phyloP scores from a whole-genome alignment of 345 rosid genomes.

The Aquilaria malaccensis region DNA sequence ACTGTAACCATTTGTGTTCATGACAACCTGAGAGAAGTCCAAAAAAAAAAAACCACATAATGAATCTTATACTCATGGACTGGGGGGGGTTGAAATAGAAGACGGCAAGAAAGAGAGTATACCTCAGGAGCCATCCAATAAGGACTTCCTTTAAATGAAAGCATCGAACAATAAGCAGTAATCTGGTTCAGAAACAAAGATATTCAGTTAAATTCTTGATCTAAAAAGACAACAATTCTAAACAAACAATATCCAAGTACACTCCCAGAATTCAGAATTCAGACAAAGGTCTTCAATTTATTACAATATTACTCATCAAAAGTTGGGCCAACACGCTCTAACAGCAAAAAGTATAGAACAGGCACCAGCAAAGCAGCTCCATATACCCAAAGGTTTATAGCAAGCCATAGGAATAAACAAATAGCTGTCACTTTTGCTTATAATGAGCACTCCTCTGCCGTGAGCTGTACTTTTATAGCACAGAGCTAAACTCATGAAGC shows the following conservation, averaged over 20 bases:
- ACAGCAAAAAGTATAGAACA: too few species aligned
- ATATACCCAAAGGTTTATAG: too few species aligned
- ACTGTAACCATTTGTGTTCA: conserved; percentile 84
- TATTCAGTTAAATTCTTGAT: conserved; percentile 14
- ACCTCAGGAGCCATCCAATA: conserved; percentile 99
- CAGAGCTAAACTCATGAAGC: conserved; percentile 1
- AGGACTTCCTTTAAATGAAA: conserved; percentile 98
- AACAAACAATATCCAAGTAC: conserved; percentile 6
- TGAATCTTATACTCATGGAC: not conserved
- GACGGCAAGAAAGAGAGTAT: conserved; percentile 7
- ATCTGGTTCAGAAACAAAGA: conserved; percentile 40
- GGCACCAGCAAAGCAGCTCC: too few species aligned
- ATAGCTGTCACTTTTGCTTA: too few species aligned
- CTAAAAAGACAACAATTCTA: not conserved
- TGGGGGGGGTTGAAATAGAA: not conserved
- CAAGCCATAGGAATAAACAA: too few species aligned
- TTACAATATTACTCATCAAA: too few species aligned
- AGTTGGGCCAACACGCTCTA: too few species aligned
- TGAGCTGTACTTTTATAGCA: not conserved
- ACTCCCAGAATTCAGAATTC: not conserved
- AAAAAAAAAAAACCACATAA: conserved; percentile 5
- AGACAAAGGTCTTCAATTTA: too few species aligned
- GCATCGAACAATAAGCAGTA: conserved; percentile 66
- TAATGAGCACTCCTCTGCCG: not conserved
- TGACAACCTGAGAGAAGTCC: conserved; percentile 56